A percentile compares a stretch with the other conserved stretches of the same genome.
phyloP scores from a whole-genome alignment of 805 yeast genomes.

The Nakazawaea ambrosiae region DNA sequence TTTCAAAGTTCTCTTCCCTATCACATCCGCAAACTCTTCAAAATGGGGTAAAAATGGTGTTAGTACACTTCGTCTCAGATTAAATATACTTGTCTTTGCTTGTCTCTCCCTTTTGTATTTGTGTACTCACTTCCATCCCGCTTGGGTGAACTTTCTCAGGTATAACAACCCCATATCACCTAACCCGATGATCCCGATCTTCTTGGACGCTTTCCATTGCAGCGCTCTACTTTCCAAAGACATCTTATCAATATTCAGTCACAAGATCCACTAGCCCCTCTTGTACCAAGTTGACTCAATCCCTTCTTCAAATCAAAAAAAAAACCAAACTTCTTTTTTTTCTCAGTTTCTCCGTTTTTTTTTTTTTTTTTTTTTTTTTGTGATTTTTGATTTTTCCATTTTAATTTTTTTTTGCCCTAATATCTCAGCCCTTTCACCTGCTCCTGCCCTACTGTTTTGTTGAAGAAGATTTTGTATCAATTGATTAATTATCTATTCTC shows the following conservation, averaged over 20 bases:
- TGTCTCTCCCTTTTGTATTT: not conserved
- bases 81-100: not conserved
- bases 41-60: not conserved
- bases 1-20: conserved; percentile 54
- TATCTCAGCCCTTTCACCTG: too few relatives aligned
- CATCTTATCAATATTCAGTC: conserved; percentile 12
- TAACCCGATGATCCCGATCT: conserved; percentile 86
- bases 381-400: too few relatives aligned
- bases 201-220: conserved; percentile 38
- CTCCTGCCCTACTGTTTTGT: too few relatives aligned
- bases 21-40: conserved; percentile 76
- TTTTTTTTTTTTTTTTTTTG: too few relatives aligned
- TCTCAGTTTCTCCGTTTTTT: too few relatives aligned
- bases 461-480: too few relatives aligned
- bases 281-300: too few relatives aligned
- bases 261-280: not conserved
- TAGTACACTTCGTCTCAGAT: not conserved
- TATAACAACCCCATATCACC: conserved; percentile 96
- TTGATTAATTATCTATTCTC: too few relatives aligned
- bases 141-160: conserved; percentile 67
- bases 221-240: too few relatives aligned
- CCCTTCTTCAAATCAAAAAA: too few relatives aligned
- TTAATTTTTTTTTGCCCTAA: too few relatives aligned
- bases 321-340: too few relatives aligned
- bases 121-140: conserved; percentile 61